Percentiles rank a stretch among this genome's conserved stretches.
Conservation (phyloP, 75 land plant species). For the Chamaecyparis obtusa region DNA sequence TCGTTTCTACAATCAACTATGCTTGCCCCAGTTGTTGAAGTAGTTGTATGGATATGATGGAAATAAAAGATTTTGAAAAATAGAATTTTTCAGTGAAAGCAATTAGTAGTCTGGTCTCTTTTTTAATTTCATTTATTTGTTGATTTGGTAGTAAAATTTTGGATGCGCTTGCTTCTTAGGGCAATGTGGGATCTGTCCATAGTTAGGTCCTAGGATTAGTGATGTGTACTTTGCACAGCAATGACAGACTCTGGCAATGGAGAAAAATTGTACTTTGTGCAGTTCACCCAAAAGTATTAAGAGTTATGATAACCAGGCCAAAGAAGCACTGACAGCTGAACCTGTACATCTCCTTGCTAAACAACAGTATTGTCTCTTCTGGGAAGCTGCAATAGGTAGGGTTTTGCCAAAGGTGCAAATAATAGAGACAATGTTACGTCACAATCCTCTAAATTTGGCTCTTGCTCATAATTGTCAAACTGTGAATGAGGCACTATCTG, state of each 20-base stretch:
- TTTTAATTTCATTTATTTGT: too few species aligned
- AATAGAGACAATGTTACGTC: neutral
- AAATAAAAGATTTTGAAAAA: neutral
- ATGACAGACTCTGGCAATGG: slow-evolving; percentile 99
- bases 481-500: slow-evolving; percentile 68
- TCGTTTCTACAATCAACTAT: neutral
- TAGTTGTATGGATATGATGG: neutral
- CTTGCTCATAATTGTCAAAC: slow-evolving; percentile 47
- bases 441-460: slow-evolving; percentile 67
- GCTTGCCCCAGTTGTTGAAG: neutral
- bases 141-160: too few species aligned
- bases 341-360: slow-evolving; percentile 87
- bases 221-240: slow-evolving; percentile 94
- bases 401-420: slow-evolving; percentile 41
- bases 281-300: slow-evolving; percentile 88
- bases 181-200: too few species aligned
- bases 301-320: slow-evolving; percentile 70
- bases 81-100: too few species aligned
- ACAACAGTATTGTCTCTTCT: slow-evolving; percentile 70
- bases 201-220: slow-evolving; percentile 66
- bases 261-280: slow-evolving; percentile 94
- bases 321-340: slow-evolving; percentile 71
- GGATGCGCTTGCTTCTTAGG: too few species aligned
- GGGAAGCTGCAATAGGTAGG: slow-evolving; percentile 96
- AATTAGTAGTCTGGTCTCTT: too few species aligned